Evolutionary conservation across 2,329 filamentous ascomycete species (phyloP), one percentile per base, ranked within the genome.

Genomic region (Trichoderma sp.): DNA sequence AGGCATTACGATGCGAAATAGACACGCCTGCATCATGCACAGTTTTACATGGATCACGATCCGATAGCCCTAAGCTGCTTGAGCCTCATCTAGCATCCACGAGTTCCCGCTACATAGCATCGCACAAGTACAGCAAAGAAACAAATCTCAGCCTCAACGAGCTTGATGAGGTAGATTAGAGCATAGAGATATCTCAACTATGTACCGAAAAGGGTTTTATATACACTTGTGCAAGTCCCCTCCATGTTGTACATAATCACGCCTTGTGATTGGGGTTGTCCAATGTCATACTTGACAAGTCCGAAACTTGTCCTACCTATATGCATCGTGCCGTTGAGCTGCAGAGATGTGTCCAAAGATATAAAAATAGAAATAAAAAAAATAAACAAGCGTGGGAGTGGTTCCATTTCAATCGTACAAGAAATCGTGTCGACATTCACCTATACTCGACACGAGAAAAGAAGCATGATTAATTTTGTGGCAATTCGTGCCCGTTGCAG

Each of bases 391-490:
- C 63, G 64, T 33, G 29, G 72, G 72, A 75, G 63, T 75, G 64
- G 53, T 63, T 75, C 53, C 64, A 66, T 68, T 66, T 68, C 60
- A 60, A 74, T 74, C 64, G 53, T 69, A 75, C 65, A 69, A 27
- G 38, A 4, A 53, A 18, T 33, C 63, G 45, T 67, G 71, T 74
- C 50, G 63, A 67, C 53, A 67, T 50, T 35, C 27, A 65, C 45
- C 45, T 56, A 66, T 24, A 35, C 60, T 50, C 62, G 60, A 66
- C 71, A 41, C 62, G 45, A 41, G 12, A 65, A 64, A 66, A 41
- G 33, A 62, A 59, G 45, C 45, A 53, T 45, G 21, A 74, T 60
- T 67, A 74, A 45, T 35, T 73, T 53, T 64, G 41, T 72, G 69
- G 69, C 60, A 45, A 56, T 56, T 64, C 41, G 56, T 73, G 71